Percentiles rank a stretch among this genome's conserved stretches.
phyloP scores from a whole-genome alignment of 225 moss, liverwort and hornwort genomes.

The Thuidium tamariscinum region DNA sequence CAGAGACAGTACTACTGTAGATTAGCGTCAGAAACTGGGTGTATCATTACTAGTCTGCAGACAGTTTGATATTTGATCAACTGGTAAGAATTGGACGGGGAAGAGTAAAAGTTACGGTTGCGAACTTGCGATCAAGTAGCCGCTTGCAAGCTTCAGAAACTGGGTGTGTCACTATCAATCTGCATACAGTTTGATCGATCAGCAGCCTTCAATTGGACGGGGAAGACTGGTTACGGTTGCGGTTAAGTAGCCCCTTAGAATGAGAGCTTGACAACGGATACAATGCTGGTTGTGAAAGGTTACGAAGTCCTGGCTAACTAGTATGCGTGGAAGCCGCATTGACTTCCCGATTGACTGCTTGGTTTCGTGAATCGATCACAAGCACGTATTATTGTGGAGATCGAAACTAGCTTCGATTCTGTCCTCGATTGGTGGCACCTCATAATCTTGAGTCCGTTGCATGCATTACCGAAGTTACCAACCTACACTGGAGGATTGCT shows the following conservation, averaged over 20 bases:
- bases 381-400: neutral
- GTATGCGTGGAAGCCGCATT: neutral
- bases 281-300: no score
- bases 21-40: neutral
- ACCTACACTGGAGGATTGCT: neutral
- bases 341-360: neutral
- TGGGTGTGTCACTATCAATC: neutral
- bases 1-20: neutral
- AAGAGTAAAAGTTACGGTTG: neutral
- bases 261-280: neutral
- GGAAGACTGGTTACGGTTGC: neutral
- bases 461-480: neutral
- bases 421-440: neutral
- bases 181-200: neutral
- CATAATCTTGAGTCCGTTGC: neutral
- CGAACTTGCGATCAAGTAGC: neutral
- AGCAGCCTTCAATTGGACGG: neutral
- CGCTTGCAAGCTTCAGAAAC: neutral
- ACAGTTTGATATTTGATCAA: neutral
- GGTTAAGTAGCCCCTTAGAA: neutral
- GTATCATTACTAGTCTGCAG: neutral
- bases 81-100: no score
- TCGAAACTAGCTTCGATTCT: neutral
- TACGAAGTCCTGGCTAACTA: neutral
- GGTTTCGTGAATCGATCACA: neutral